phyloP scores from a whole-genome alignment of 2,329 filamentous ascomycete genomes.

The Penicillium sp. region DNA sequence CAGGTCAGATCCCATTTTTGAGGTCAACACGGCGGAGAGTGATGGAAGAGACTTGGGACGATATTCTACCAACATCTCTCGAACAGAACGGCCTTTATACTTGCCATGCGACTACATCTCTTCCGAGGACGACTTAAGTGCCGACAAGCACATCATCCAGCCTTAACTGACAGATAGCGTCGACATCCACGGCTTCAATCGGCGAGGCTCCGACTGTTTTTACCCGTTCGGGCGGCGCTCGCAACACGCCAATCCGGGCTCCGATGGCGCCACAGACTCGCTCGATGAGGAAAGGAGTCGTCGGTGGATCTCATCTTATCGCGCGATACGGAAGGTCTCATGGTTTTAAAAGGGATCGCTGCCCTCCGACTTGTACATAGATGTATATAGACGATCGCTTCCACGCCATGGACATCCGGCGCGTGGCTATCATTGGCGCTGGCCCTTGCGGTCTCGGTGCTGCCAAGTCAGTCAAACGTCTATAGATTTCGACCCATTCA shows the following conservation, averaged over 20 bases:
- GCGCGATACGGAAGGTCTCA: neutral
- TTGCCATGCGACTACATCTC: neutral
- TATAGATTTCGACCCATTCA: neutral
- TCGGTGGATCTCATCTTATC: neutral
- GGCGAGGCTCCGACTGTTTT: neutral
- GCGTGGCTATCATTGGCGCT: slow-evolving; percentile 12
- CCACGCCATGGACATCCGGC: slow-evolving; percentile 8
- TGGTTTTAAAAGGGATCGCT: neutral
- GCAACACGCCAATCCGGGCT: neutral
- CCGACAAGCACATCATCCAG: neutral
- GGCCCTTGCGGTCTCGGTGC: slow-evolving; percentile 11
- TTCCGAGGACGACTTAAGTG: neutral
- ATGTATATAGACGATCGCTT: too few relatives aligned
- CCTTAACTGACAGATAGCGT: too few relatives aligned
- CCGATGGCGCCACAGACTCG: neutral
- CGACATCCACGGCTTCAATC: neutral
- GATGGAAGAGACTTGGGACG: too few relatives aligned
- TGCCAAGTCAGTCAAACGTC: slow-evolving; percentile 4
- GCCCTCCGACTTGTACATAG: too few relatives aligned
- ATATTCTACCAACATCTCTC: neutral
- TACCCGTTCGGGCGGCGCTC: neutral
- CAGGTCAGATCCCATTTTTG: neutral
- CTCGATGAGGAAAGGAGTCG: too few relatives aligned
- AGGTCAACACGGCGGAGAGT: too few relatives aligned
- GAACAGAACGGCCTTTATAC: neutral